Percentiles rank a stretch among this genome's conserved stretches.
These are phyloP conservation scores for Fagopyrum homotropicum DNA, from an alignment of 148 eudicot species.

Conservation along the genomic window DNA sequence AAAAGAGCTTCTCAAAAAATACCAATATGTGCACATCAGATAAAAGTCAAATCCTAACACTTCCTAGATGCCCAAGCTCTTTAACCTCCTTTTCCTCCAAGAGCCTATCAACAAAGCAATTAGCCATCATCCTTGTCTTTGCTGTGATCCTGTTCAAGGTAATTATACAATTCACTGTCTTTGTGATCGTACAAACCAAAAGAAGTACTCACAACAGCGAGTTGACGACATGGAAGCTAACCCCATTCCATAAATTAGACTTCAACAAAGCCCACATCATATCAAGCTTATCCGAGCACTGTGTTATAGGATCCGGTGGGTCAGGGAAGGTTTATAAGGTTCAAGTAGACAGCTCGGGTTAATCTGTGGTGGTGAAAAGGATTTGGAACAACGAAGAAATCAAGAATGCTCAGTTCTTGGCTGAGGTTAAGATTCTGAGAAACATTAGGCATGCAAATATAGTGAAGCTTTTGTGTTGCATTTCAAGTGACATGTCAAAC, in stretches of 20 bases:
- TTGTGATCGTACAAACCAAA: conserved; percentile 19
- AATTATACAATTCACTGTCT: conserved; percentile 22
- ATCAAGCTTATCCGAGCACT: conserved; percentile 37
- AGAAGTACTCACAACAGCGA: conserved; percentile 26
- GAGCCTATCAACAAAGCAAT: conserved; percentile 20
- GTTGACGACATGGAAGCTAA: conserved; percentile 40
- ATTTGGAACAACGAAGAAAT: conserved; percentile 37
- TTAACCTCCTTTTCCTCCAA: conserved; percentile 8
- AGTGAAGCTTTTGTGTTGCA: conserved; percentile 67
- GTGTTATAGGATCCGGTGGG: conserved; percentile 65
- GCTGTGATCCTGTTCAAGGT: conserved; percentile 24
- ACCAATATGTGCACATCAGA: conserved; percentile 42
- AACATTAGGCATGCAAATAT: conserved; percentile 62
- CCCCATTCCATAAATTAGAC: conserved; percentile 44
- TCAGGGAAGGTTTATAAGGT: conserved; percentile 54
- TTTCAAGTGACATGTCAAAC: conserved; percentile 52
- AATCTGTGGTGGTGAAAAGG: conserved; percentile 46
- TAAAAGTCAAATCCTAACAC: conserved; percentile 18
- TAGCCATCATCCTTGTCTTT: conserved; percentile 34
- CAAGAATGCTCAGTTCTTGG: conserved; percentile 36
- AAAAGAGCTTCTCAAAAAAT: conserved; percentile 46
- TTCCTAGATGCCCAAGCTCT: conserved; percentile 34
- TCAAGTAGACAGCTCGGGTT: conserved; percentile 24
- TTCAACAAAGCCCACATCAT: conserved; percentile 46
- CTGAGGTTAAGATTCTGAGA: conserved; percentile 58